Evolutionary conservation across 2,329 filamentous ascomycete species (phyloP).

Genomic region (Beauveria pseudobassiana): DNA sequence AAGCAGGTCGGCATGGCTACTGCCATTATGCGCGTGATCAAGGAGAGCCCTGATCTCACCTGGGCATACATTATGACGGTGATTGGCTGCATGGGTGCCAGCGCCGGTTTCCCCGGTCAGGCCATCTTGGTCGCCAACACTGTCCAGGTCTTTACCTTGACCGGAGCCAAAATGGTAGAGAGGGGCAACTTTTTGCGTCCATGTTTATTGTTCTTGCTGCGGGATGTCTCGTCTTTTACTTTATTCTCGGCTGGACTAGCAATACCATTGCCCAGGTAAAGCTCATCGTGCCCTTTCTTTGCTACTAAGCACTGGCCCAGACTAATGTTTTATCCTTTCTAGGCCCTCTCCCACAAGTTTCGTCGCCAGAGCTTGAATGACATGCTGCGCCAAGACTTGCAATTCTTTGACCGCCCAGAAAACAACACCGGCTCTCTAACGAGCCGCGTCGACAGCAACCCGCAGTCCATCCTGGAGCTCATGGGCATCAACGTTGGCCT

Average conservation of each 20-base stretch:
- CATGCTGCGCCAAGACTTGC: slow-evolving; percentile 33
- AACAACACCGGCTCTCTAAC: slow-evolving; percentile 27
- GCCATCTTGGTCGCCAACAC: slow-evolving; percentile 35
- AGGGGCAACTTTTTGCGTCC: slow-evolving; percentile 44
- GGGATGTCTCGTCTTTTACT: slow-evolving; percentile 38
- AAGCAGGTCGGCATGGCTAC: slow-evolving; percentile 23
- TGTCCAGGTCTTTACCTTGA: slow-evolving; percentile 33
- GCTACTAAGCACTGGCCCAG: too few species aligned
- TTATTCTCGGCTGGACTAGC: slow-evolving; percentile 27
- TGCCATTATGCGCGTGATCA: slow-evolving; percentile 27
- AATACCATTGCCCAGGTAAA: slow-evolving; percentile 26
- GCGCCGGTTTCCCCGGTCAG: slow-evolving; percentile 34
- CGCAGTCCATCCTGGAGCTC: slow-evolving; percentile 37
- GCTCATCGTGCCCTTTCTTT: not conserved
- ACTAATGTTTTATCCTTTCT: not conserved
- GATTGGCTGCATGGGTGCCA: slow-evolving; percentile 21
- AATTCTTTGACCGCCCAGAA: slow-evolving; percentile 27
- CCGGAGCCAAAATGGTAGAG: slow-evolving; percentile 24
- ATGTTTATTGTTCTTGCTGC: slow-evolving; percentile 48
- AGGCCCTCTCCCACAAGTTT: slow-evolving; percentile 19
- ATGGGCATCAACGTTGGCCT: slow-evolving; percentile 35
- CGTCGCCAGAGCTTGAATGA: slow-evolving; percentile 22
- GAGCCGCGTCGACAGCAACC: slow-evolving; percentile 22
- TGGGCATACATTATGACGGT: slow-evolving; percentile 29
- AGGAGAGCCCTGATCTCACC: slow-evolving; percentile 29